Evolutionary conservation across 2,329 filamentous ascomycete genomes (phyloP).

Genomic region (Harringtonia lauricola): DNA sequence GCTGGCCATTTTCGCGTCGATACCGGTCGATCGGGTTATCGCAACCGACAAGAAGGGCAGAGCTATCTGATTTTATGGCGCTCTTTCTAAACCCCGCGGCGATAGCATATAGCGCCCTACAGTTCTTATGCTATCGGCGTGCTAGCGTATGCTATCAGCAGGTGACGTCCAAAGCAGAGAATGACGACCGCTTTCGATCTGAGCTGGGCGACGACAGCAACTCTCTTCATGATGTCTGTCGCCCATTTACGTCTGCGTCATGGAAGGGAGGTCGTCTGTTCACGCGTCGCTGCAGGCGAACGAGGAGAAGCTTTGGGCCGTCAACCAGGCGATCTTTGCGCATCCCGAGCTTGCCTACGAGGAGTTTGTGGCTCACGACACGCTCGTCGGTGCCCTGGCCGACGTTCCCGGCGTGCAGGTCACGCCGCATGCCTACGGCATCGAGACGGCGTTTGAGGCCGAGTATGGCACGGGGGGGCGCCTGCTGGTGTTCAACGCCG

Average conservation of each 20-base stretch:
- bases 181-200: background rate
- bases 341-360: conserved; percentile 38
- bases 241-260: too few relatives aligned
- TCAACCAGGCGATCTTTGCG: conserved; percentile 16
- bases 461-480: conserved; percentile 10
- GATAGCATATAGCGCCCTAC: background rate
- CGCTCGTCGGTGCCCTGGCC: conserved; percentile 29
- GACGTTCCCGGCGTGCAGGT: conserved; percentile 30
- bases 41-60: too few relatives aligned
- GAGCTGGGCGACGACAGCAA: too few relatives aligned
- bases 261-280: background rate
- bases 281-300: conserved; percentile 2
- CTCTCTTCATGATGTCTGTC: too few relatives aligned
- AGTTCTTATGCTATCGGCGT: background rate
- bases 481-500: conserved; percentile 14
- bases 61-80: background rate
- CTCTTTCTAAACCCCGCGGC: too few relatives aligned
- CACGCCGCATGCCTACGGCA: conserved; percentile 34
- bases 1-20: too few relatives aligned
- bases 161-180: background rate
- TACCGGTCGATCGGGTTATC: too few relatives aligned
- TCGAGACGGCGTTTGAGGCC: conserved; percentile 37
- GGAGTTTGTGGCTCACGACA: conserved; percentile 38
- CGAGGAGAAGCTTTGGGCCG: conserved; percentile 3
- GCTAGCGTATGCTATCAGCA: too few relatives aligned